Conservation (phyloP, 768 basidiomycete species). For the Chalciporus pseudorubinellus region DNA sequence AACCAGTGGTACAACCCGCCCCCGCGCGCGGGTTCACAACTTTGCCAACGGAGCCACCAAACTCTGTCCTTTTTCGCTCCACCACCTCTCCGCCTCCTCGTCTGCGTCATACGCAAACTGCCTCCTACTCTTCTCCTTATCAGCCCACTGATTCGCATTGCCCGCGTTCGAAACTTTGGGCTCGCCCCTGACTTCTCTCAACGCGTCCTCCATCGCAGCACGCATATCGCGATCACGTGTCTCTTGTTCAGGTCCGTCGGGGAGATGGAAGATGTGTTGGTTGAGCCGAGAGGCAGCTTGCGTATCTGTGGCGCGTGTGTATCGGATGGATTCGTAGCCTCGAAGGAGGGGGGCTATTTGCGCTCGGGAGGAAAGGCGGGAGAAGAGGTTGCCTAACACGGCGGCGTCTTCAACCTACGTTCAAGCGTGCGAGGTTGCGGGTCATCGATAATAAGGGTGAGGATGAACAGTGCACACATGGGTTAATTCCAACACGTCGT, state of each 20-base stretch:
- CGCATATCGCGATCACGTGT: constrained; percentile 52
- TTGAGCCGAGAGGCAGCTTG: constrained; percentile 51
- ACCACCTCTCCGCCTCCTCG: constrained; percentile 49
- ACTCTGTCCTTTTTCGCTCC: constrained; percentile 33
- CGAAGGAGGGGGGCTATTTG: constrained; percentile 47
- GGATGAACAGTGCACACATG: background rate
- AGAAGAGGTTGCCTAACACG: constrained; percentile 50
- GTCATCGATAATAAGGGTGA: background rate
- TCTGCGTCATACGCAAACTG: constrained; percentile 60
- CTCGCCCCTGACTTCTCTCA: constrained; percentile 18
- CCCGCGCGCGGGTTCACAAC: background rate
- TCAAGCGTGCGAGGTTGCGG: no score
- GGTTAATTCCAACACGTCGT: background rate
- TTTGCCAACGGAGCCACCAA: constrained; percentile 13
- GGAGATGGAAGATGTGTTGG: constrained; percentile 53
- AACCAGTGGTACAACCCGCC: no score
- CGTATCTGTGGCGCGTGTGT: constrained; percentile 46
- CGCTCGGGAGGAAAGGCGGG: constrained; percentile 37
- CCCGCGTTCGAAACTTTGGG: constrained; percentile 16
- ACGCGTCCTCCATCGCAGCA: constrained; percentile 42
- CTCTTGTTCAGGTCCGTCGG: constrained; percentile 52
- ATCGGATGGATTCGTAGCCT: constrained; percentile 53
- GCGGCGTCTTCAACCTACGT: constrained; percentile 37
- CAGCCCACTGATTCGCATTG: constrained; percentile 59
- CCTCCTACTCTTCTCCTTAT: constrained; percentile 43